Percentiles rank a stretch among this genome's conserved stretches.
phyloP scores from a whole-genome alignment of 768 basidiomycete species.

The Trametopsis cervina region DNA sequence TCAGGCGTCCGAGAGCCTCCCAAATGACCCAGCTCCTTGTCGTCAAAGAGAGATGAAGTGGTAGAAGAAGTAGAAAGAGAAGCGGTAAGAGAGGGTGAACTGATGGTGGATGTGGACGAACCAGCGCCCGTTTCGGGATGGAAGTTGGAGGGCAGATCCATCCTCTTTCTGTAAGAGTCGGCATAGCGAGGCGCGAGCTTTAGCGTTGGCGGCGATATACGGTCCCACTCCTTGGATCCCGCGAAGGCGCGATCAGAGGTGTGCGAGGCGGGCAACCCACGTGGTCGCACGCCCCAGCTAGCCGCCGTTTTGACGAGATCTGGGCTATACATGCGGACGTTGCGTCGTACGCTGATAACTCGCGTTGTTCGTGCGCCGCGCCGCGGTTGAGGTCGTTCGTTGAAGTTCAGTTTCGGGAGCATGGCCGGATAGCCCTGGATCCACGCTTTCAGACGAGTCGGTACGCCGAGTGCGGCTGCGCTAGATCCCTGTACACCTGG shows the following conservation, averaged over 20 bases:
- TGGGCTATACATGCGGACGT: constrained; percentile 81
- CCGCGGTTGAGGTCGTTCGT: constrained; percentile 54
- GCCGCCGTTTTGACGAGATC: constrained; percentile 71
- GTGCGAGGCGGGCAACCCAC: constrained; percentile 17
- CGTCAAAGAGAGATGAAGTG: constrained; percentile 23
- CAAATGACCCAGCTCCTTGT: constrained; percentile 24
- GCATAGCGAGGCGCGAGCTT: constrained; percentile 64
- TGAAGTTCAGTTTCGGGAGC: constrained; percentile 54
- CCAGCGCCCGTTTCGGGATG: constrained; percentile 38
- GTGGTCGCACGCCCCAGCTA: constrained; percentile 37
- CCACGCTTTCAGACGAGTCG: constrained; percentile 86
- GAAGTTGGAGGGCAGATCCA: constrained; percentile 57
- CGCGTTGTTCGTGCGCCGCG: constrained; percentile 73
- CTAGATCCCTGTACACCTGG: constrained; percentile 34
- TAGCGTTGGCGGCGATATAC: constrained; percentile 56
- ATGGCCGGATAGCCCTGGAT: constrained; percentile 83
- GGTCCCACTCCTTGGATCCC: constrained; percentile 69
- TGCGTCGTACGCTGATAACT: constrained; percentile 68
- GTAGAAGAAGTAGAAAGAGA: constrained; percentile 32
- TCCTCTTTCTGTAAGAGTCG: constrained; percentile 68
- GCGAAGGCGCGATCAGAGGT: constrained; percentile 41
- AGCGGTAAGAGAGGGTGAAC: constrained; percentile 29
- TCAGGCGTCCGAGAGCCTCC: constrained; percentile 35
- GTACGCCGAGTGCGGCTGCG: constrained; percentile 56
- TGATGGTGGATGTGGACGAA: constrained; percentile 27